Conservation (phyloP, 768 basidiomycete species). For the Boletus insuetus region DNA sequence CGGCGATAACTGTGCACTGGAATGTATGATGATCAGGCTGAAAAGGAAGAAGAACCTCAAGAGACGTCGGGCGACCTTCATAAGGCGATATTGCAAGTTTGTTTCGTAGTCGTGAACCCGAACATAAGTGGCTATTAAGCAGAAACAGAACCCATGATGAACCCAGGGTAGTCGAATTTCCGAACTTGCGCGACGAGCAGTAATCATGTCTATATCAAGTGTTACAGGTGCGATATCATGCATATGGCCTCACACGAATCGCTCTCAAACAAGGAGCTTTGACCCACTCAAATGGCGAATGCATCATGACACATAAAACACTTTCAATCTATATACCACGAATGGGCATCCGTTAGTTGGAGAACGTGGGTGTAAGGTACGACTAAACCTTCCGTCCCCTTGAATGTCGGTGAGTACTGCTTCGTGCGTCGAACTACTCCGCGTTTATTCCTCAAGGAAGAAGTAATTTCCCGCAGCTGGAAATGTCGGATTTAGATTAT, state of each 20-base stretch:
- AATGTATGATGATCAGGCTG: background rate
- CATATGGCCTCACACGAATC: background rate
- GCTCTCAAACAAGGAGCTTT: background rate
- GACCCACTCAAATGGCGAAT: slow-evolving; percentile 12
- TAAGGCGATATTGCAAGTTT: background rate
- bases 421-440: background rate
- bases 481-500: slow-evolving; percentile 10
- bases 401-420: background rate
- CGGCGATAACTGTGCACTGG: background rate
- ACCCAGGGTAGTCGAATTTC: background rate
- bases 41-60: background rate
- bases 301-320: slow-evolving; percentile 6
- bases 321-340: slow-evolving; percentile 9
- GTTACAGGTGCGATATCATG: background rate
- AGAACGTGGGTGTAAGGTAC: slow-evolving; percentile 1
- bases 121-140: background rate
- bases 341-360: slow-evolving; percentile 9
- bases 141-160: background rate
- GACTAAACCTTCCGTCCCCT: slow-evolving; percentile 15
- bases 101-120: background rate
- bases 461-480: slow-evolving; percentile 83
- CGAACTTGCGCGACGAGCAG: background rate
- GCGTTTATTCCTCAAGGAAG: slow-evolving; percentile 78
- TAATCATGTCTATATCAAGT: background rate
- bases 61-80: background rate